These are phyloP conservation scores for Melampsora larici-populina DNA, from an alignment of 1,284 basidiomycete genomes.

Conservation along the genomic window DNA sequence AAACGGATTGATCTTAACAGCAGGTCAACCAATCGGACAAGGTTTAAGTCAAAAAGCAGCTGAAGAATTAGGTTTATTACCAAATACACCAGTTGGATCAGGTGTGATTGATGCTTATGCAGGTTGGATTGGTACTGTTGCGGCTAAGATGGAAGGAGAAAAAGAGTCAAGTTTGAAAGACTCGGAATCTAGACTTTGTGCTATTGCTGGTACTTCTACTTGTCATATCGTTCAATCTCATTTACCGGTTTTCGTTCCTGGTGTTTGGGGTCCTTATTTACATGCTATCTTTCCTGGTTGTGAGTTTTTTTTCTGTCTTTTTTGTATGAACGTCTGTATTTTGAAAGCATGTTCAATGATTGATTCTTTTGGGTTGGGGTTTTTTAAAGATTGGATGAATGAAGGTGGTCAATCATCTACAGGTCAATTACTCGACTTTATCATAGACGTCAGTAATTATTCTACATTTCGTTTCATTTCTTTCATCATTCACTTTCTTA, in stretches of 20 bases:
- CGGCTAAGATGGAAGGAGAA: conserved; percentile 65
- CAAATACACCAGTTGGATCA: conserved; percentile 90
- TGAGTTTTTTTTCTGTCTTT: conserved; percentile 37
- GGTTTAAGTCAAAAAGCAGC: conserved; percentile 78
- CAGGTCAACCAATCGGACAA: conserved; percentile 81
- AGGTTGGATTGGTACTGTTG: conserved; percentile 97
- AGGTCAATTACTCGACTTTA: conserved; percentile 63
- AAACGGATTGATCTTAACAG: conserved; percentile 69
- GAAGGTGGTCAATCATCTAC: conserved; percentile 98
- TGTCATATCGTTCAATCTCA: conserved; percentile 79
- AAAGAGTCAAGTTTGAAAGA: conserved; percentile 62
- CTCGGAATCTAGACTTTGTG: conserved; percentile 76
- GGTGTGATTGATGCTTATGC: conserved; percentile 97
- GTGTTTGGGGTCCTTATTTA: conserved; percentile 96
- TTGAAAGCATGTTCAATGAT: not conserved
- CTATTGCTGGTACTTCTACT: conserved; percentile 91
- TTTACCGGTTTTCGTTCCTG: conserved; percentile 78
- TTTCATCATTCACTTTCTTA: not conserved
- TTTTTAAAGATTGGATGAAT: conserved; percentile 75
- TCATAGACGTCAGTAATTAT: conserved; percentile 25
- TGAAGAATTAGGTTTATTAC: conserved; percentile 73
- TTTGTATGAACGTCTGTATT: not conserved
- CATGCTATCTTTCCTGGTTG: conserved; percentile 82
- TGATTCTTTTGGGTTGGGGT: not conserved
- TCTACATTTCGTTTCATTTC: not conserved